Evolutionary conservation across 2,329 filamentous ascomycete species (phyloP).

Genomic region (Tolypocladium inflatum): DNA sequence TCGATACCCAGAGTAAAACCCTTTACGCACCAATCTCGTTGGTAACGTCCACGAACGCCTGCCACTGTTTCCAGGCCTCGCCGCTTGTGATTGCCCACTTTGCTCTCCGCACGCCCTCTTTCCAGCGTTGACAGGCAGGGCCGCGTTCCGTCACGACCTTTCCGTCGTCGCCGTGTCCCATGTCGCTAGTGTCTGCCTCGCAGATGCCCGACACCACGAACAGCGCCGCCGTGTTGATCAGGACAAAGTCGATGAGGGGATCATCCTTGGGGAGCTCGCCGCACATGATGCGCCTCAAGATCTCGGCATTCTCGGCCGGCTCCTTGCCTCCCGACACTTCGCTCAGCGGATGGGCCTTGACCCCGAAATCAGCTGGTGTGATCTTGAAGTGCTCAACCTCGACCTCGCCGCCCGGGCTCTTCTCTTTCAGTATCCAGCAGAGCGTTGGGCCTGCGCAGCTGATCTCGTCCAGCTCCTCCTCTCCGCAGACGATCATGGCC

Average conservation of each 20-base stretch:
- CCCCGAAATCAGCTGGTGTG: slow-evolving; percentile 77
- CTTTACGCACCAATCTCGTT: slow-evolving; percentile 37
- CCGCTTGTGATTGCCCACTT: slow-evolving; percentile 83
- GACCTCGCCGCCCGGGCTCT: slow-evolving; percentile 29
- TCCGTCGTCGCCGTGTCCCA: slow-evolving; percentile 74
- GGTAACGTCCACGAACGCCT: slow-evolving; percentile 74
- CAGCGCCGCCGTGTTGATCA: slow-evolving; percentile 86
- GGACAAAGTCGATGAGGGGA: slow-evolving; percentile 84
- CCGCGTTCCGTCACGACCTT: slow-evolving; percentile 73
- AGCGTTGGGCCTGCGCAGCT: slow-evolving; percentile 81
- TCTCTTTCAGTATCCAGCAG: slow-evolving; percentile 70
- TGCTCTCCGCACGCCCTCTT: slow-evolving; percentile 81
- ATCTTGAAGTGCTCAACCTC: slow-evolving; percentile 69
- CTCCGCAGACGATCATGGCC: slow-evolving; percentile 83
- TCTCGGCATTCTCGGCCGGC: slow-evolving; percentile 78
- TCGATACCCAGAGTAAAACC: neutral
- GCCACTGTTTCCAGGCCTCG: slow-evolving; percentile 74
- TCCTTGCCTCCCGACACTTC: slow-evolving; percentile 79
- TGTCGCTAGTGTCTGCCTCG: slow-evolving; percentile 69
- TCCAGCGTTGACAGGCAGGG: slow-evolving; percentile 84
- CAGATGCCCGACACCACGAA: slow-evolving; percentile 81
- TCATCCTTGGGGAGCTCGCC: slow-evolving; percentile 66
- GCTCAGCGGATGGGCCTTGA: slow-evolving; percentile 62
- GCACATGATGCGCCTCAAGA: slow-evolving; percentile 66
- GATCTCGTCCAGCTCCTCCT: slow-evolving; percentile 91